These are phyloP conservation scores for Darksidea phi DNA, from an alignment of 495 filamentous ascomycete species.

Conservation along the genomic window DNA sequence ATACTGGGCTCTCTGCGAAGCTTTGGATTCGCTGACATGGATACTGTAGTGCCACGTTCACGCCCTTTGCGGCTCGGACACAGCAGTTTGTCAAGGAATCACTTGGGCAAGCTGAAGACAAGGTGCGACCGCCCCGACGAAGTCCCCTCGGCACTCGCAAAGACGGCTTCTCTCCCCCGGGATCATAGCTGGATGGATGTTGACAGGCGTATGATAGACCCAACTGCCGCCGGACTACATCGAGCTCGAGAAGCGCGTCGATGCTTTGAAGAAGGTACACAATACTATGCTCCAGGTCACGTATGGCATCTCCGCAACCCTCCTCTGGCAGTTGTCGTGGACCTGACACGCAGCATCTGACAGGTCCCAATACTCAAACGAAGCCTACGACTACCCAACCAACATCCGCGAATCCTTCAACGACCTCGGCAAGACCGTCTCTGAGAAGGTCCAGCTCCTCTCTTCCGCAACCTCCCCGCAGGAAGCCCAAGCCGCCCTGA, in stretches of 20 bases:
- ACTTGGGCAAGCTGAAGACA: constrained; percentile 91
- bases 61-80: constrained; percentile 87
- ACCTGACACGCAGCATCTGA: constrained; percentile 20
- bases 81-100: constrained; percentile 98
- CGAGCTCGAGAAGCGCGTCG: constrained; percentile 97
- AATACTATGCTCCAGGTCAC: constrained; percentile 95
- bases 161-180: neutral
- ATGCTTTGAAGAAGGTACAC: constrained; percentile 94
- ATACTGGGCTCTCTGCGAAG: constrained; percentile 5
- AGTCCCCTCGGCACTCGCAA: neutral
- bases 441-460: constrained; percentile 89
- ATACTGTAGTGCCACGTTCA: constrained; percentile 62
- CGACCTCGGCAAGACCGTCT: constrained; percentile 91
- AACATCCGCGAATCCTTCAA: constrained; percentile 98
- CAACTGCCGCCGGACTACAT: constrained; percentile 96
- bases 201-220: constrained; percentile 56
- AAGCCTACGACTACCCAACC: constrained; percentile 98
- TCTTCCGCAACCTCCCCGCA: constrained; percentile 79
- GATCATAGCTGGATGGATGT: neutral
- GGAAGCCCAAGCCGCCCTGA: constrained; percentile 91
- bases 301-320: constrained; percentile 53
- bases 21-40: constrained; percentile 31
- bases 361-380: constrained; percentile 92
- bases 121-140: constrained; percentile 53
- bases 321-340: neutral